Evolutionary conservation across 331 rosid genomes (phyloP).

Genomic region (Malus hybrid): DNA sequence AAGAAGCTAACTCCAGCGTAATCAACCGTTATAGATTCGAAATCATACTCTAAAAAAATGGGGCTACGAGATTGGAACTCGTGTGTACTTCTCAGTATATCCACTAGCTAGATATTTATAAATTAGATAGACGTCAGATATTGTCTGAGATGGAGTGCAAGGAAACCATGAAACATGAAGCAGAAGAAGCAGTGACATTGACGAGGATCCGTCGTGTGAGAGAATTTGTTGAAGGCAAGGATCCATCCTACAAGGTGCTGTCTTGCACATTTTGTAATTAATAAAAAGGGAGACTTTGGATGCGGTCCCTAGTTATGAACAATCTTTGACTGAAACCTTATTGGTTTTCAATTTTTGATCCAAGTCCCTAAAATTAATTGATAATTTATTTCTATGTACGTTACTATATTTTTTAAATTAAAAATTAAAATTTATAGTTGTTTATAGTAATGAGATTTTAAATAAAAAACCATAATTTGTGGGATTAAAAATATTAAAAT

Average conservation of each 20-base stretch:
- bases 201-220: slow-evolving; percentile 35
- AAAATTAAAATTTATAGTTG: too few relatives aligned
- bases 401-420: too few relatives aligned
- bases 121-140: not conserved
- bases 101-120: not conserved
- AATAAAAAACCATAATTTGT: too few relatives aligned
- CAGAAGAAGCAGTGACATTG: slow-evolving; percentile 10
- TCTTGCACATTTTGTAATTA: not conserved
- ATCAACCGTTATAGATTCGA: not conserved
- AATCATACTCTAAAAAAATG: not conserved
- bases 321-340: too few relatives aligned
- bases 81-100: not conserved
- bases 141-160: not conserved
- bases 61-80: not conserved
- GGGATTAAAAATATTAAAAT: too few relatives aligned
- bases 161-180: not conserved
- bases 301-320: too few relatives aligned
- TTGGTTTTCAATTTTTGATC: too few relatives aligned
- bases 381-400: too few relatives aligned
- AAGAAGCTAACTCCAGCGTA: not conserved
- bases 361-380: too few relatives aligned
- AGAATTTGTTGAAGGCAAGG: slow-evolving; percentile 31
- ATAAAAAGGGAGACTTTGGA: too few relatives aligned
- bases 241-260: slow-evolving; percentile 43
- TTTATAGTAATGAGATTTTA: too few relatives aligned